Evolutionary conservation across 176 grass and related monocot species (phyloP).

Genomic region (Eragrostis nindensis): DNA sequence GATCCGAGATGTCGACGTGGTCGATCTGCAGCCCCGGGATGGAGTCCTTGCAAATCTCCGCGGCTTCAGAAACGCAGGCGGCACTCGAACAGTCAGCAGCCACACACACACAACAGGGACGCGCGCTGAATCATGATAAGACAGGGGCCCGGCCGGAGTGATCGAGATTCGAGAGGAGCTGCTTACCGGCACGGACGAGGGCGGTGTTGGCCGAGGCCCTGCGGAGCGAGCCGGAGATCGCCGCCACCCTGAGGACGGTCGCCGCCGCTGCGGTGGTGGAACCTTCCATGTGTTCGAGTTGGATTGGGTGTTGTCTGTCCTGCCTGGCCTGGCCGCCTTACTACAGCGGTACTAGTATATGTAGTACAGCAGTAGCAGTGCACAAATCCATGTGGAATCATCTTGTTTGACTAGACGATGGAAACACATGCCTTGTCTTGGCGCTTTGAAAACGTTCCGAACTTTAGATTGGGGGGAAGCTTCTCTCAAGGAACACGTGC

Average conservation of each 20-base stretch:
- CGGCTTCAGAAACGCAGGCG: constrained; percentile 35
- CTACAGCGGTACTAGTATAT: neutral
- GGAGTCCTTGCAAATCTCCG: constrained; percentile 64
- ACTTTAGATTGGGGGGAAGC: no score
- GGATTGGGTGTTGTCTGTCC: no score
- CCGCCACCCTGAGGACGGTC: constrained; percentile 40
- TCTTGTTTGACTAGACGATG: neutral
- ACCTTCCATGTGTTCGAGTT: neutral
- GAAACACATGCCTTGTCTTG: no score
- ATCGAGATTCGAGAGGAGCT: neutral
- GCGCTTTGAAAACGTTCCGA: no score
- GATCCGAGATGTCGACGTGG: constrained; percentile 64
- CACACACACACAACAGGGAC: neutral
- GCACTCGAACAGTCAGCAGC: neutral
- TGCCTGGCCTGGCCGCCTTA: neutral
- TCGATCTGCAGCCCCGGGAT: constrained; percentile 64
- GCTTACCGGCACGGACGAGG: constrained; percentile 70
- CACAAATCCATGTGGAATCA: neutral
- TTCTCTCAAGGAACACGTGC: no score
- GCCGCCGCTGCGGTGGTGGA: neutral
- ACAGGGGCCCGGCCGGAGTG: neutral
- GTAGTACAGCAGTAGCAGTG: neutral
- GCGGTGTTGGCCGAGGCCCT: constrained; percentile 58
- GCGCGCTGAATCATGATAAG: neutral
- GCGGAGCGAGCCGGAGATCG: constrained; percentile 70